phyloP scores from a whole-genome alignment of 2,329 filamentous ascomycete species.

The Claviceps sp. region DNA sequence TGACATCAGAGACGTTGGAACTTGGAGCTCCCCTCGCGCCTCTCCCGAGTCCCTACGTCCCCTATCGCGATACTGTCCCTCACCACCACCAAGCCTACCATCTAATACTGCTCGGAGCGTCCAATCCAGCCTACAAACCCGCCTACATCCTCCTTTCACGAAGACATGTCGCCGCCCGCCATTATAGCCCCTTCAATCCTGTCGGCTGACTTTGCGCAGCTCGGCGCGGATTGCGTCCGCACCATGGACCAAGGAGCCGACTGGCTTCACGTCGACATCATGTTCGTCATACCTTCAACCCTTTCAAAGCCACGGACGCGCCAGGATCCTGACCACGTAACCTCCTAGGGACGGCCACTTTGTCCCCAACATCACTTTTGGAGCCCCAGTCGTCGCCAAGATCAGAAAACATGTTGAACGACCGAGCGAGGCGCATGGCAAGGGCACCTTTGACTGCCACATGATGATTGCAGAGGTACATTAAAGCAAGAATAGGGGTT shows the following conservation, averaged over 20 bases:
- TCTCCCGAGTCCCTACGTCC: too few species aligned
- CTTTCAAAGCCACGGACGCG: constrained; percentile 11
- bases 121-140: not conserved
- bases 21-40: not conserved
- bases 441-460: constrained; percentile 96
- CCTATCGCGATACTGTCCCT: too few species aligned
- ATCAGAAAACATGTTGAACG: constrained; percentile 75
- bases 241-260: constrained; percentile 82
- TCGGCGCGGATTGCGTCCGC: constrained; percentile 73
- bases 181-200: constrained; percentile 98
- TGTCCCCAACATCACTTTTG: constrained; percentile 96
- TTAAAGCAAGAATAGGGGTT: not conserved
- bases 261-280: constrained; percentile 93
- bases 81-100: too few species aligned
- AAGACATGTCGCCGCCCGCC: constrained; percentile 68
- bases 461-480: constrained; percentile 98
- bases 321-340: not conserved
- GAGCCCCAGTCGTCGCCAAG: constrained; percentile 86
- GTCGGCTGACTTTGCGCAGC: constrained; percentile 83
- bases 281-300: constrained; percentile 25
- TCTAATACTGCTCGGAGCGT: too few species aligned
- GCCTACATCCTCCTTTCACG: constrained; percentile 8
- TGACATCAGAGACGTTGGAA: constrained; percentile 6
- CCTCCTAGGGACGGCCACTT: constrained; percentile 83
- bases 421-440: constrained; percentile 55